These are phyloP conservation scores for Colletotrichum sublineola DNA, from an alignment of 2,329 filamentous ascomycete genomes.

Conservation along the genomic window DNA sequence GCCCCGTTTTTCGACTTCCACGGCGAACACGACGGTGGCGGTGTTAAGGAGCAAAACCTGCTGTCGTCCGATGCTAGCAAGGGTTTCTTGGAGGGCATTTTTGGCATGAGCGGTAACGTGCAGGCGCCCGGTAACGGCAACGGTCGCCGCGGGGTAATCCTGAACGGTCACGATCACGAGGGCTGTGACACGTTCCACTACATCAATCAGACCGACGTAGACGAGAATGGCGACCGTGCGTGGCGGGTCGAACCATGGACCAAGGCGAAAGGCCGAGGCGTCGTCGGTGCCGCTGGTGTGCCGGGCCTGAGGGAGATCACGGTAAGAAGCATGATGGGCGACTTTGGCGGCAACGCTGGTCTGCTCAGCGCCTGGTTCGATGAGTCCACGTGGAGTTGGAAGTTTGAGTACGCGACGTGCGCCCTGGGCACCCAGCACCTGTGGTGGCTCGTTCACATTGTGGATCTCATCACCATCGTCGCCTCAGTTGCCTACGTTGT, in stretches of 20 bases:
- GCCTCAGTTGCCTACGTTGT: slow-evolving; percentile 48
- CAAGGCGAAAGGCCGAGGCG: slow-evolving; percentile 56
- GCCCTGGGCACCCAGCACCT: slow-evolving; percentile 87
- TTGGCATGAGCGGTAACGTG: slow-evolving; percentile 77
- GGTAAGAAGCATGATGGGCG: slow-evolving; percentile 98
- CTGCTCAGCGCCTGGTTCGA: slow-evolving; percentile 94
- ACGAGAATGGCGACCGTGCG: slow-evolving; percentile 54
- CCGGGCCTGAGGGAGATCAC: slow-evolving; percentile 89
- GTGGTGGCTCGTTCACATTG: slow-evolving; percentile 91
- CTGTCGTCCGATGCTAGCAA: slow-evolving; percentile 79
- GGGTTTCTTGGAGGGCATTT: slow-evolving; percentile 86
- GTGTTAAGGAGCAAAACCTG: slow-evolving; percentile 92
- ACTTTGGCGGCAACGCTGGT: slow-evolving; percentile 91
- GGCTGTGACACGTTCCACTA: slow-evolving; percentile 93
- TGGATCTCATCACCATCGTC: slow-evolving; percentile 68
- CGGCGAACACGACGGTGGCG: slow-evolving; percentile 70
- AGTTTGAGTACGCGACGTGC: slow-evolving; percentile 84
- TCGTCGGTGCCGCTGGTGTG: slow-evolving; percentile 58
- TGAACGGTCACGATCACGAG: slow-evolving; percentile 96
- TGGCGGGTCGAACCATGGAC: slow-evolving; percentile 67
- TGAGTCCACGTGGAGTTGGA: slow-evolving; percentile 78
- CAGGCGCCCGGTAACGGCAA: slow-evolving; percentile 70
- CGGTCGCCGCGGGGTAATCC: slow-evolving; percentile 81
- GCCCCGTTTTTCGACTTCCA: slow-evolving; percentile 87
- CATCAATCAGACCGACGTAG: slow-evolving; percentile 71